Percentiles rank a stretch among this genome's conserved stretches.
Conservation (phyloP, 805 yeast species). For the Kodamaea sagamina region DNA sequence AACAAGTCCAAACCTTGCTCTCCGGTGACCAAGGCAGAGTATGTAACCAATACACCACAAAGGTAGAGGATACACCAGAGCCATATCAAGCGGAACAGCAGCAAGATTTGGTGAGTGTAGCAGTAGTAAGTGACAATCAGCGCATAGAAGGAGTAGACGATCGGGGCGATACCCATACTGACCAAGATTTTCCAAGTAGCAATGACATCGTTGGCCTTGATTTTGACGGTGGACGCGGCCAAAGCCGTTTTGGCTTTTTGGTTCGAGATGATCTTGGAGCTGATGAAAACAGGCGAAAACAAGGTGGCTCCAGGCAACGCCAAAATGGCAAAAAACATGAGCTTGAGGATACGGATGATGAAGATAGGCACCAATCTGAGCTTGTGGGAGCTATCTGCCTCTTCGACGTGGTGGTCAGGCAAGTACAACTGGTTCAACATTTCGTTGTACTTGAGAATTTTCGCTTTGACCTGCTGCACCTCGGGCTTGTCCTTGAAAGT, state of each 20-base stretch:
- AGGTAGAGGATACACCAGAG: conserved; percentile 52
- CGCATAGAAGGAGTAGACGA: conserved; percentile 81
- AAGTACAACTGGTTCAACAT: conserved; percentile 49
- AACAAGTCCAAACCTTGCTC: conserved; percentile 90
- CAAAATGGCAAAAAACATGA: conserved; percentile 56
- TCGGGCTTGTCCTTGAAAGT: conserved; percentile 71
- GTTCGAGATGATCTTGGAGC: conserved; percentile 72
- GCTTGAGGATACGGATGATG: conserved; percentile 55
- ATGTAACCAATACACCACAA: conserved; percentile 73
- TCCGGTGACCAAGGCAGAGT: conserved; percentile 88
- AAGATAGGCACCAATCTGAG: conserved; percentile 54
- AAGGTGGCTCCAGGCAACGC: conserved; percentile 87
- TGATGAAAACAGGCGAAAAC: conserved; percentile 84
- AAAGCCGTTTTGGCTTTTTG: conserved; percentile 77
- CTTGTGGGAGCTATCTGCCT: conserved; percentile 53
- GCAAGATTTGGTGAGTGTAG: conserved; percentile 20
- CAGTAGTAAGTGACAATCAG: conserved; percentile 50
- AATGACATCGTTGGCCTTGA: conserved; percentile 88
- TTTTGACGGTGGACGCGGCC: conserved; percentile 84
- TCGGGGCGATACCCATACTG: conserved; percentile 85
- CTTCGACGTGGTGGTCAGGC: conserved; percentile 62
- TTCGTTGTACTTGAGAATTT: conserved; percentile 70
- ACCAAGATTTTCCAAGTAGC: conserved; percentile 97
- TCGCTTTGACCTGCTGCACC: conserved; percentile 58
- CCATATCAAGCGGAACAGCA: conserved; percentile 33